Conservation (phyloP, 2,329 filamentous ascomycete species). For the Rhynchosporium graminicola region DNA sequence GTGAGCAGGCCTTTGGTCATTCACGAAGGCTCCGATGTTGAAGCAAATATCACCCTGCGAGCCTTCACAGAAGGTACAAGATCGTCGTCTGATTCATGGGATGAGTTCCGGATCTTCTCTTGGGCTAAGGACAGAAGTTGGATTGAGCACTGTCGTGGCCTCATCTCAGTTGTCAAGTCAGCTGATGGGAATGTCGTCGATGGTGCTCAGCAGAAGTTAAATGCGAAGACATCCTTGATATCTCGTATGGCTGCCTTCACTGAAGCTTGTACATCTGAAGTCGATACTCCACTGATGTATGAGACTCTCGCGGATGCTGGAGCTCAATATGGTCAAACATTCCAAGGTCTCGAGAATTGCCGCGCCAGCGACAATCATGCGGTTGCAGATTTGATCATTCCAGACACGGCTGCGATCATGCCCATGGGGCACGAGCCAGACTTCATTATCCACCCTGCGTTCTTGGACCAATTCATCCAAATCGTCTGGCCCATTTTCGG, state of each 20-base stretch:
- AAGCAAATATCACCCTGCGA: slow-evolving; percentile 42
- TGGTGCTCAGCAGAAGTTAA: slow-evolving; percentile 26
- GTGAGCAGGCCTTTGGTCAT: slow-evolving; percentile 55
- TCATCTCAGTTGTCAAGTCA: slow-evolving; percentile 28
- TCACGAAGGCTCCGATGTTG: slow-evolving; percentile 49
- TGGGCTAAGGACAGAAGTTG: slow-evolving; percentile 54
- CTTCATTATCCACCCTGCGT: slow-evolving; percentile 48
- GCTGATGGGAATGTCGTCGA: slow-evolving; percentile 29
- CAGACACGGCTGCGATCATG: slow-evolving; percentile 49
- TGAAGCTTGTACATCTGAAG: slow-evolving; percentile 34
- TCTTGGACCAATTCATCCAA: slow-evolving; percentile 50
- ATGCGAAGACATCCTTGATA: slow-evolving; percentile 34
- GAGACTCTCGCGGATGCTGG: slow-evolving; percentile 48
- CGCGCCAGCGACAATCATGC: slow-evolving; percentile 42
- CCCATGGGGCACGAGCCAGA: slow-evolving; percentile 47
- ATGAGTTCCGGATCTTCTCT: slow-evolving; percentile 58
- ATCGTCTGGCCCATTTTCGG: slow-evolving; percentile 44
- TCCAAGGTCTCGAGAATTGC: slow-evolving; percentile 53
- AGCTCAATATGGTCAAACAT: slow-evolving; percentile 52
- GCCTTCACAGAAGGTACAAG: slow-evolving; percentile 46
- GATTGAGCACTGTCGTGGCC: slow-evolving; percentile 47
- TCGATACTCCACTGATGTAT: slow-evolving; percentile 47
- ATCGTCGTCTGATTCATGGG: slow-evolving; percentile 49
- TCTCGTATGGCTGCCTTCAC: slow-evolving; percentile 40
- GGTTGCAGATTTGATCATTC: slow-evolving; percentile 43